Base-by-base conservation (phyloP, 2,329 filamentous ascomycete species). In the Pseudogymnoascus sp. region DNA sequence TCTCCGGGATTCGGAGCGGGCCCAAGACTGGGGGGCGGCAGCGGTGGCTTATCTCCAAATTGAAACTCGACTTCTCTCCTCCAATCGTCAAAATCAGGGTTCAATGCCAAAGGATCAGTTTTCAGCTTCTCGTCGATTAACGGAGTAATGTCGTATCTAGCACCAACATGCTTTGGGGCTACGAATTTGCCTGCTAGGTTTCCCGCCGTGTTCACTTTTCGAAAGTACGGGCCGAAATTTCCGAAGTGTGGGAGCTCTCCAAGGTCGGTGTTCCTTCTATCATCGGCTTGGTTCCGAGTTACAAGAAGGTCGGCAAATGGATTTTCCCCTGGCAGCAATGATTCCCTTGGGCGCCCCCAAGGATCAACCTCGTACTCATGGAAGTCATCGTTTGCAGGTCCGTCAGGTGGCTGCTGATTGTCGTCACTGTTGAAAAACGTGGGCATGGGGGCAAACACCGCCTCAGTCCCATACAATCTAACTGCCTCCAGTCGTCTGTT, bases 1-100 rank as follows among this genome's bases (percentile, higher is more conserved):
- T 56, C 28, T 34, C 16, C 28, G 11, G 28, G 49, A 5, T 12
- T 14, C 3, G 49, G 28, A 21, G 28, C 49, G 2, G 49, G 49
- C 11, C 49, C 49, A 3, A 34, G 28, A 21, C 28, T 34, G 18
- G 49, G 49, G 36, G 34, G 21, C 34, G 36, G 34, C 18, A 21
- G 18, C 34, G 38, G 36, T 7, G 59, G 59, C 36, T 7, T 31
- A 8, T 40, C 23, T 11, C 59, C 59, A 25, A 56, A 56, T 36
- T 56, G 49, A 60, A 60, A 42, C 36, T 60, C 36, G 59, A 38
- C 38, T 21, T 42, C 59, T n/a, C 12, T 14, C 16, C 59, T 40
- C 38, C 59, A 38, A 36, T 42, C 59, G 36, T 38, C 18, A 11
- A 25, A 25, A 5, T 28, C 18, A 12, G 11, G 12, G 12, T 60